These are phyloP conservation scores for Mycena haematopus DNA, from an alignment of 768 basidiomycete genomes.

Conservation along the genomic window DNA sequence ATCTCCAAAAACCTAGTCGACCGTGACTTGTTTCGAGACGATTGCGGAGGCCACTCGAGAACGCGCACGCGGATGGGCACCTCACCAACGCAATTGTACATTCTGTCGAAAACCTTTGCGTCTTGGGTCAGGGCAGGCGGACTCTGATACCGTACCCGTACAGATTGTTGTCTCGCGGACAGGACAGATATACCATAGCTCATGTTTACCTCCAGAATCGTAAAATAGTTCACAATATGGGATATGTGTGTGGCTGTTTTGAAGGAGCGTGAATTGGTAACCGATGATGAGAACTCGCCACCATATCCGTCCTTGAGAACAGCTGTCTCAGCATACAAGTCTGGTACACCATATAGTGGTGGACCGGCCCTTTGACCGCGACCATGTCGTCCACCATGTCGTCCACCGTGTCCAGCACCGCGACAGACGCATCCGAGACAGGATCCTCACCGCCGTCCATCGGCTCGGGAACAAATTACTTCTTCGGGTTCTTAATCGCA, in stretches of 20 bases:
- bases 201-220: conserved; percentile 44
- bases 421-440: not conserved
- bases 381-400: too few species aligned
- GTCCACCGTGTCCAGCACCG: not conserved
- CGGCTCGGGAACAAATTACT: conserved; percentile 17
- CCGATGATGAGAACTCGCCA: not conserved
- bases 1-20: conserved; percentile 85
- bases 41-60: conserved; percentile 66
- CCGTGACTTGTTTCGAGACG: conserved; percentile 80
- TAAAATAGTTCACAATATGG: conserved; percentile 23
- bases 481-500: conserved; percentile 24
- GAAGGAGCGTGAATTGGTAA: not conserved
- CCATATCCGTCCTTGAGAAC: too few species aligned
- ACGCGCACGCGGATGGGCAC: conserved; percentile 67
- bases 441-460: not conserved
- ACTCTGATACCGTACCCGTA: conserved; percentile 30
- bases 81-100: conserved; percentile 54
- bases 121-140: conserved; percentile 26
- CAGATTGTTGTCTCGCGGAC: conserved; percentile 61
- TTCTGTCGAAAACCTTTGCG: conserved; percentile 57
- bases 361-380: not conserved
- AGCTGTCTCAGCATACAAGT: not conserved
- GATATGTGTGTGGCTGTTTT: not conserved
- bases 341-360: not conserved
- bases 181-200: conserved; percentile 63